Base-by-base conservation (phyloP, 148 eudicot genomes). In the Oxyria digyna region DNA sequence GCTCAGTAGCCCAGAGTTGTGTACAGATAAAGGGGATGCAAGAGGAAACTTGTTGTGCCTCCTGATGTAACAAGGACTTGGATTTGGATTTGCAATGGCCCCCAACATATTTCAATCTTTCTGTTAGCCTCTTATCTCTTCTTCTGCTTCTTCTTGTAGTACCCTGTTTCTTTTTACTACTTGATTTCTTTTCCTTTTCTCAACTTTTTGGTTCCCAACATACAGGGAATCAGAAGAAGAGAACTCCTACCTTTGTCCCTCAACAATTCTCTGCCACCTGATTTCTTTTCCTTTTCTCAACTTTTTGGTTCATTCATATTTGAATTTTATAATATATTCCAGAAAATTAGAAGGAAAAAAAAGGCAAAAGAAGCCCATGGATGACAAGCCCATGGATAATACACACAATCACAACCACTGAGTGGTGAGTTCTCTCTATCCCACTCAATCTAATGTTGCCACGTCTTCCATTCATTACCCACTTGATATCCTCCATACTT, bases 231-330 rank as follows among this genome's bases (percentile, higher is more conserved):
- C 18, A 15, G 64, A 57, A 29, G 64, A 57, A 37, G 18, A 52
- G 29, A 49, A 24, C 35, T 57, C 37, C n/a, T n/a, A n/a, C n/a
- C n/a, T 57, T 14, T 29, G 35, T 29, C 3, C 64, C 64, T 27
- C 64, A 57, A 29, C 62, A 24, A 29, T 59, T 31, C 65, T 59
- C 65, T 29, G 20, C 65, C 65, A 59, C 65, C 65, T 29, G 37
- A 27, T 59, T 29, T 31, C 20, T 59, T 59, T 59, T 59, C 18
- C n/a, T 4, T 46, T n/a, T 46, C 8, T 52, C 11, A 0, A 8
- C 9, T 21, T 1, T 5, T 38, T 3, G 9, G 0, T 38, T 38
- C 41, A 38, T 38, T 38, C 41, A 38, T 38, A 38, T 38, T 38
- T 38, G 54, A 4, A 48, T n/a, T 6, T 48, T 18, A 48, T n/a